A percentile compares a stretch with the other conserved stretches of the same genome.
These are phyloP conservation scores for Pichia manshurica DNA, from an alignment of 805 yeast species.

Conservation along the genomic window DNA sequence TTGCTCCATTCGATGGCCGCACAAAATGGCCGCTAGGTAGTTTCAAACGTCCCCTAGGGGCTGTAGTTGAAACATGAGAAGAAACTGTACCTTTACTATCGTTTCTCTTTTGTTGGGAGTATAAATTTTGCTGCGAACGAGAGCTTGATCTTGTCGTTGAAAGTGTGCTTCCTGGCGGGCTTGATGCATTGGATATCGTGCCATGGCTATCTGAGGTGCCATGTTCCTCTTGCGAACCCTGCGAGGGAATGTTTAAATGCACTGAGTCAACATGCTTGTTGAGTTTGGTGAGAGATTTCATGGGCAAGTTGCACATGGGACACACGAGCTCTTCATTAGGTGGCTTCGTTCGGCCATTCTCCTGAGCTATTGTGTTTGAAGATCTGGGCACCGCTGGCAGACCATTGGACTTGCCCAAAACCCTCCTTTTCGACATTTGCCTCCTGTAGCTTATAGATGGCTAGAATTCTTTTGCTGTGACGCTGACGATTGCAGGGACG, in stretches of 20 bases:
- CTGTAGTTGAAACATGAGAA: background rate
- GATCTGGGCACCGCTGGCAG: background rate
- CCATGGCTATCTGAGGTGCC: too few species aligned
- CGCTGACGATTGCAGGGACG: too few species aligned
- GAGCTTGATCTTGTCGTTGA: too few species aligned
- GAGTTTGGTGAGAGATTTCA: conserved; percentile 49
- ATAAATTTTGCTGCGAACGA: too few species aligned
- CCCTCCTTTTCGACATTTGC: conserved; percentile 20
- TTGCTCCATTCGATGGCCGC: conserved; percentile 38
- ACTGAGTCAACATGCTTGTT: conserved; percentile 68
- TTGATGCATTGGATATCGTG: too few species aligned
- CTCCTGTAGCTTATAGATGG: too few species aligned
- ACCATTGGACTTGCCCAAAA: conserved; percentile 16
- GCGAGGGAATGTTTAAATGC: conserved; percentile 32
- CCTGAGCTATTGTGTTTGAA: background rate
- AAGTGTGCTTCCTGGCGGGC: too few species aligned
- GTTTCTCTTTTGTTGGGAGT: background rate
- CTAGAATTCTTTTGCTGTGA: too few species aligned
- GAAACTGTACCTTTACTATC: background rate
- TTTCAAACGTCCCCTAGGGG: background rate
- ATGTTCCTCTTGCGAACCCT: too few species aligned
- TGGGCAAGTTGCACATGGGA: conserved; percentile 63
- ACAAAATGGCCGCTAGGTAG: conserved; percentile 52
- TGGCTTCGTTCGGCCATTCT: background rate
- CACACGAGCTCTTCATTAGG: conserved; percentile 31